A percentile compares a stretch with the other conserved stretches of the same genome.
phyloP scores from a whole-genome alignment of 768 basidiomycete species.

The Lactarius pseudohatsudake region DNA sequence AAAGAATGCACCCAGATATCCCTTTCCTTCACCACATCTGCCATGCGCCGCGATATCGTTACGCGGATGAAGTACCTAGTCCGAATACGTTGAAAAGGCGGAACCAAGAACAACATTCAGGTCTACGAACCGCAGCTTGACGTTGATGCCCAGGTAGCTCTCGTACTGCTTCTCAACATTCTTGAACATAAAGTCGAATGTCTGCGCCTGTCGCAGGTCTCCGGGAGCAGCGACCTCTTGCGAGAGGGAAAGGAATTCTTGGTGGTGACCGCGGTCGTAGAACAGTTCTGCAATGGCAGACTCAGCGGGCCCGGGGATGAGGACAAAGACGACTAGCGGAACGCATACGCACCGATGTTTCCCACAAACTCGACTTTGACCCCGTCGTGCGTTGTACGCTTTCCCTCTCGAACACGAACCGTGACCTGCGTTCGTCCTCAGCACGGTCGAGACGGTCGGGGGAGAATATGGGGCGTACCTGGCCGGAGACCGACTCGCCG shows the following conservation, averaged over 20 bases:
- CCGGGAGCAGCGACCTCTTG: slow-evolving; percentile 96
- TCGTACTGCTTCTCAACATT: slow-evolving; percentile 99
- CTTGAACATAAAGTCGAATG: slow-evolving; percentile 96
- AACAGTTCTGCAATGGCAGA: slow-evolving; percentile 64
- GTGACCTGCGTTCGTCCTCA: slow-evolving; percentile 53
- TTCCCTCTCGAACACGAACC: slow-evolving; percentile 90
- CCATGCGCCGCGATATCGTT: slow-evolving; percentile 86
- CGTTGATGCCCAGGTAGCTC: slow-evolving; percentile 97
- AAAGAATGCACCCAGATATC: slow-evolving; percentile 98
- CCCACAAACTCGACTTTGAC: slow-evolving; percentile 98
- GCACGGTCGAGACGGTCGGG: background rate
- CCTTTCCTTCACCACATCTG: slow-evolving; percentile 89
- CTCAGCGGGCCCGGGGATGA: background rate
- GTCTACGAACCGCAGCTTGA: slow-evolving; percentile 80
- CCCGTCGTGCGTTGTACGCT: slow-evolving; percentile 89
- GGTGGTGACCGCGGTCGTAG: slow-evolving; percentile 97
- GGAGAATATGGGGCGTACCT: slow-evolving; percentile 50
- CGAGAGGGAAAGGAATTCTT: slow-evolving; percentile 93
- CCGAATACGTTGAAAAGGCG: slow-evolving; percentile 7
- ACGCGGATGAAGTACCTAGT: slow-evolving; percentile 89
- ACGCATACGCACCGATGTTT: slow-evolving; percentile 73
- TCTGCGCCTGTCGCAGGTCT: slow-evolving; percentile 95
- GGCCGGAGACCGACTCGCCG: slow-evolving; percentile 87
- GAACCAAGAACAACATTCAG: background rate
- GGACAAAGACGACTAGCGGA: background rate